Evolutionary conservation across 2,329 filamentous ascomycete genomes (phyloP).

Genomic region (Fusarium veterinarium): DNA sequence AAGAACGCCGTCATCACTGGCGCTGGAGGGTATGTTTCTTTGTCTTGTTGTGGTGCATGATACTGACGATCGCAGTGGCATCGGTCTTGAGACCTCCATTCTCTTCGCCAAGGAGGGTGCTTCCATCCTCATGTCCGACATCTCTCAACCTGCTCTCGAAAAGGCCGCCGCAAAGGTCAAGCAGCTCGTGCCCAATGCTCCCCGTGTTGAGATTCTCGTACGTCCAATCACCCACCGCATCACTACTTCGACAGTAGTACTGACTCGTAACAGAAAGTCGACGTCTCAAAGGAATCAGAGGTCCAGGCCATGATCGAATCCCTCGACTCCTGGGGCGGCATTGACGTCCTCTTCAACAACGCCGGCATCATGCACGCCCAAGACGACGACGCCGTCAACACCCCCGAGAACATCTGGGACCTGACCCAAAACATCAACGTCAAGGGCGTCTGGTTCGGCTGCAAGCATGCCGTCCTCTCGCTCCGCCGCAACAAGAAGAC

Average conservation of each 20-base stretch:
- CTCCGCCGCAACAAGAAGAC: slow-evolving; percentile 84
- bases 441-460: slow-evolving; percentile 97
- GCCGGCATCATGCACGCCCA: slow-evolving; percentile 95
- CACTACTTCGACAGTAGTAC: not conserved
- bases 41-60: not conserved
- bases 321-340: slow-evolving; percentile 85
- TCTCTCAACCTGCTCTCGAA: slow-evolving; percentile 81
- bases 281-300: slow-evolving; percentile 87
- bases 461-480: slow-evolving; percentile 88
- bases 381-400: slow-evolving; percentile 83
- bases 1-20: slow-evolving; percentile 82
- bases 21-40: slow-evolving; percentile 78
- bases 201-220: slow-evolving; percentile 71
- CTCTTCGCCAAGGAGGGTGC: slow-evolving; percentile 92
- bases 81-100: slow-evolving; percentile 91
- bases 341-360: slow-evolving; percentile 97
- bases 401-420: slow-evolving; percentile 92
- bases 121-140: slow-evolving; percentile 85
- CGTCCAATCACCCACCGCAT: slow-evolving; percentile 11
- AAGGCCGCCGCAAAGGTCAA: slow-evolving; percentile 81
- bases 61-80: slow-evolving; percentile 70
- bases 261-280: slow-evolving; percentile 57
- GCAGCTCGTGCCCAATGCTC: slow-evolving; percentile 73
- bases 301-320: slow-evolving; percentile 79
- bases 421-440: slow-evolving; percentile 94